Base-by-base conservation (phyloP, 192 early-diverging fungal species). In the Ambispora gerdemannii region DNA sequence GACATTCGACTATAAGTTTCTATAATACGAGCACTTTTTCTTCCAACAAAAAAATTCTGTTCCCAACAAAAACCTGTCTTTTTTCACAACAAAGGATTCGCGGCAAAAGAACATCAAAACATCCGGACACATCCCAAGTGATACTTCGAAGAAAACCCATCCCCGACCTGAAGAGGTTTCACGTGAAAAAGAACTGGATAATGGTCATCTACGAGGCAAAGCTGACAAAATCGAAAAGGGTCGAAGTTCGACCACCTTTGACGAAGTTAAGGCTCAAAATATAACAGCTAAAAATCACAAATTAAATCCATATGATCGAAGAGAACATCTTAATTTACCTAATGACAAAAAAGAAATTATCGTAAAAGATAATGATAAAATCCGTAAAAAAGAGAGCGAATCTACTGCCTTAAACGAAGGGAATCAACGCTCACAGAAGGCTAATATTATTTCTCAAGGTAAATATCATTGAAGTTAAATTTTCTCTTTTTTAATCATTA, bases 21-120 rank as follows among this genome's bases (percentile, higher is more conserved):
- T 11, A 56, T 24, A 56, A 24, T 25, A 56, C 25, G 2, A 56
- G n/a, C n/a, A n/a, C 53, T 56, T 56, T 56, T 56, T 19, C 25
- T 56, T 56, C 53, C 53, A 56, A 56, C 53, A 56, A 56, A 13
- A 20, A n/a, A n/a, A n/a, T n/a, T n/a, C 27, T 56, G 53, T 56
- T 56, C 53, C 53, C 53, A 56, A 56, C 19, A 56, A 56, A n/a
- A 24, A 25, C 53, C 53, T 56, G 53, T 24, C 53, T 56, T 56
- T 56, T 56, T 56, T 56, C 53, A 56, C 53, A 56, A 56, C 53
- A 56, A 56, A 56, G 53, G 53, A 56, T 56, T 24, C 25, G 25
- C 53, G 53, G n/a, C 19, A 56, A 56, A 56, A 25, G 25, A 56
- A 25, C 53, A 24, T 27, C 53, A 56, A 56, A 27, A 24, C 53